Conservation (phyloP, 2,329 filamentous ascomycete genomes). For the Fragosphaeria purpurea region DNA sequence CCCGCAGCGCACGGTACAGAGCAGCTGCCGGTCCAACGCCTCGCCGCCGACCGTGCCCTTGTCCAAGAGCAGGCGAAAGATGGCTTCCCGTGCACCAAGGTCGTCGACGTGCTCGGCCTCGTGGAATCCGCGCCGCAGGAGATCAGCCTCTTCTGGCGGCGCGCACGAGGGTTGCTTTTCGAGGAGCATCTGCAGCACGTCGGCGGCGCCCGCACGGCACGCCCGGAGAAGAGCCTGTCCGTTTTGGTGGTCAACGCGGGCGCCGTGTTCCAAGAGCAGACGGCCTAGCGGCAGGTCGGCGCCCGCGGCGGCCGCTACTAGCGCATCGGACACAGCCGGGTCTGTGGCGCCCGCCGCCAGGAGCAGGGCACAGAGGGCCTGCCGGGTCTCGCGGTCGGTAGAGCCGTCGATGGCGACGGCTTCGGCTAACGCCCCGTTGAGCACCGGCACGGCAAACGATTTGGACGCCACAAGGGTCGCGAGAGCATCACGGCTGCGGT, state of each 20-base stretch:
- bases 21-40: conserved; percentile 41
- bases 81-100: conserved; percentile 34
- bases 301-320: conserved; percentile 41
- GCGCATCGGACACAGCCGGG: conserved; percentile 35
- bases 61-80: conserved; percentile 42
- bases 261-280: conserved; percentile 41
- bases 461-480: conserved; percentile 31
- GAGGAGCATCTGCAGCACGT: conserved; percentile 41
- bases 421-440: conserved; percentile 33
- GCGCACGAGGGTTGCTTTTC: conserved; percentile 22
- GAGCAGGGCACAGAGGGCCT: conserved; percentile 34
- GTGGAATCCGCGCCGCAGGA: conserved; percentile 42
- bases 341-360: conserved; percentile 36
- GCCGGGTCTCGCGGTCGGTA: conserved; percentile 29
- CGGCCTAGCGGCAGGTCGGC: conserved; percentile 42
- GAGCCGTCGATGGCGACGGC: conserved; percentile 33
- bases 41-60: conserved; percentile 41
- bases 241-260: conserved; percentile 38
- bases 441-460: conserved; percentile 26
- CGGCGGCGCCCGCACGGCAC: conserved; percentile 38
- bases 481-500: conserved; percentile 34
- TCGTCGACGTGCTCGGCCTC: conserved; percentile 44
- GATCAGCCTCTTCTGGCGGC: conserved; percentile 29
- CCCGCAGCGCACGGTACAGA: conserved; percentile 42
- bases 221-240: conserved; percentile 46